Conservation (phyloP, 1,284 basidiomycete genomes). For the Ganoderma multipileum region DNA sequence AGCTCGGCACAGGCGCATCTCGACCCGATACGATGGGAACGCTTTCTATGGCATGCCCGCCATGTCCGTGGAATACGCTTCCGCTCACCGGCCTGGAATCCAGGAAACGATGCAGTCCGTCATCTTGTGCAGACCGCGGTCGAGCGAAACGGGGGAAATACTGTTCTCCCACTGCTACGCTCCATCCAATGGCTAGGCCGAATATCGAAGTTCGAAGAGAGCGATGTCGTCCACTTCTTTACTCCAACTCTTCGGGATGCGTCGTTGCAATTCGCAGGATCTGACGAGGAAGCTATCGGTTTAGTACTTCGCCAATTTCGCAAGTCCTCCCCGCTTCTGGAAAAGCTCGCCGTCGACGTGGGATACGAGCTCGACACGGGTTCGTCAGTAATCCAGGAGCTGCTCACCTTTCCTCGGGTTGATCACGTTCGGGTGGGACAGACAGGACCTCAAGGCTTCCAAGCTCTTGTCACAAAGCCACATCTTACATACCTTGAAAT, state of each 20-base stretch:
- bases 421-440: not conserved
- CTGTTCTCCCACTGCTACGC: not conserved
- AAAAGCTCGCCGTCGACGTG: not conserved
- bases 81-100: too few species aligned
- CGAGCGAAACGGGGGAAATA: not conserved
- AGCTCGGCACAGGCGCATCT: not conserved
- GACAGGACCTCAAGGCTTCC: not conserved
- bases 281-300: not conserved
- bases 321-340: not conserved
- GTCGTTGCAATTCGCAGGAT: not conserved
- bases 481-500: not conserved
- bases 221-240: not conserved
- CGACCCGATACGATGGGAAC: not conserved
- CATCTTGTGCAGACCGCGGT: not conserved
- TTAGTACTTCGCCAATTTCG: not conserved
- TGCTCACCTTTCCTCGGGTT: not conserved
- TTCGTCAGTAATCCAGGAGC: not conserved
- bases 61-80: not conserved
- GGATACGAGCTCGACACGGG: not conserved
- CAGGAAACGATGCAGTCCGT: not conserved
- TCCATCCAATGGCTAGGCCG: not conserved
- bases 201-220: not conserved
- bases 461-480: not conserved
- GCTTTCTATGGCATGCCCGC: not conserved
- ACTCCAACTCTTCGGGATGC: not conserved